Evolutionary conservation across 345 rosid genomes (phyloP).

Genomic region (Ricinus communis): DNA sequence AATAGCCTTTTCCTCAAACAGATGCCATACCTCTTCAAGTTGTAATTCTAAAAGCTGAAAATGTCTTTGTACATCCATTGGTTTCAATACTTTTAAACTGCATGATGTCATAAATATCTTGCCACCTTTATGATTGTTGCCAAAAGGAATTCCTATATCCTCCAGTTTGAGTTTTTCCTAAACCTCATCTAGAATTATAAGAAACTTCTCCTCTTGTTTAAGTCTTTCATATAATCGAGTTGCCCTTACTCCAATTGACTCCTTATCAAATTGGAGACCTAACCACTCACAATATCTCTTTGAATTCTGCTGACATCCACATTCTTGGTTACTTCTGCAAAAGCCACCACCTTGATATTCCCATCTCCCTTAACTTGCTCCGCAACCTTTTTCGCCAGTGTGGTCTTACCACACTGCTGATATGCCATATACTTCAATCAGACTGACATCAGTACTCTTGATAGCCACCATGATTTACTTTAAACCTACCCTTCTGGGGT

Average conservation of each 20-base stretch:
- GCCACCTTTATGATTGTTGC: slow-evolving; percentile 19
- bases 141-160: slow-evolving; percentile 33
- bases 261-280: neutral
- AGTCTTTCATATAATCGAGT: neutral
- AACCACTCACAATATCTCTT: slow-evolving; percentile 18
- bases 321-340: neutral
- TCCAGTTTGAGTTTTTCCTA: slow-evolving; percentile 27
- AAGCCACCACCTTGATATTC: slow-evolving; percentile 7
- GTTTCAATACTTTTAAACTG: slow-evolving; percentile 1
- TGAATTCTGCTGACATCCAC: slow-evolving; percentile 18
- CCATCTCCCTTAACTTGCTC: neutral
- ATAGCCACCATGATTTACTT: neutral
- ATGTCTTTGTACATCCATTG: slow-evolving; percentile 18
- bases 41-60: slow-evolving; percentile 7
- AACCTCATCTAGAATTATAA: slow-evolving; percentile 32
- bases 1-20: slow-evolving; percentile 27
- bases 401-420: slow-evolving; percentile 4
- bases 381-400: neutral
- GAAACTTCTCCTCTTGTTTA: slow-evolving; percentile 17
- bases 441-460: neutral
- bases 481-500: neutral
- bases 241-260: neutral
- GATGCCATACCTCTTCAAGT: slow-evolving; percentile 28
- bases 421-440: slow-evolving; percentile 11
- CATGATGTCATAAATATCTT: slow-evolving; percentile 36